A percentile compares a stretch with the other conserved stretches of the same genome.
Evolutionary conservation across 192 early-diverging fungal genomes (phyloP).

Genomic region (Lobosporangium transversale): DNA sequence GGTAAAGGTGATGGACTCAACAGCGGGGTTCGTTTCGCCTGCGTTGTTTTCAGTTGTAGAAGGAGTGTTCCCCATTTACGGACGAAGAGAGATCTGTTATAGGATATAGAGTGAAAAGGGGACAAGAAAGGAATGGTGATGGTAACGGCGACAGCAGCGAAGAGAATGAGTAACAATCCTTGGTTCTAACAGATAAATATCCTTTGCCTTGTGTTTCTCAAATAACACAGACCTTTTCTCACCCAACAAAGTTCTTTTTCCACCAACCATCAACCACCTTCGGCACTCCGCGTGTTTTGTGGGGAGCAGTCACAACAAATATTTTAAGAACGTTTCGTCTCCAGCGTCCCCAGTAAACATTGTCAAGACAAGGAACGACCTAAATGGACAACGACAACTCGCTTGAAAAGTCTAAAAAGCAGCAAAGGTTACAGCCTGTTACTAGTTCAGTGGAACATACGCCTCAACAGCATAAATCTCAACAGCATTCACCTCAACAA

Average conservation of each 20-base stretch:
- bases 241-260: too few relatives aligned
- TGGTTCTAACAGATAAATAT: too few relatives aligned
- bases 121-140: background rate
- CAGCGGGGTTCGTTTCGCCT: slow-evolving; percentile 12
- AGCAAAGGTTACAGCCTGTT: too few relatives aligned
- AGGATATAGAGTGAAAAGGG: background rate
- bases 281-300: too few relatives aligned
- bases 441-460: too few relatives aligned
- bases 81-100: background rate
- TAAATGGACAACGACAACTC: slow-evolving; percentile 5
- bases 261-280: too few relatives aligned
- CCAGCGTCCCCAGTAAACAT: too few relatives aligned
- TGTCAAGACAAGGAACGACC: background rate
- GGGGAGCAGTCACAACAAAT: background rate
- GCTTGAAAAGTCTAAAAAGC: background rate
- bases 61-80: slow-evolving; percentile 43
- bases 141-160: background rate
- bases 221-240: too few relatives aligned
- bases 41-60: slow-evolving; percentile 19
- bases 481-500: too few relatives aligned
- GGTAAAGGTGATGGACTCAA: slow-evolving; percentile 48
- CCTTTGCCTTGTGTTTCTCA: too few relatives aligned
- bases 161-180: background rate
- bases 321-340: too few relatives aligned
- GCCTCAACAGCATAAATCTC: background rate